Conservation (phyloP, 2,329 filamentous ascomycete species). For the Stachybotrys elegans region DNA sequence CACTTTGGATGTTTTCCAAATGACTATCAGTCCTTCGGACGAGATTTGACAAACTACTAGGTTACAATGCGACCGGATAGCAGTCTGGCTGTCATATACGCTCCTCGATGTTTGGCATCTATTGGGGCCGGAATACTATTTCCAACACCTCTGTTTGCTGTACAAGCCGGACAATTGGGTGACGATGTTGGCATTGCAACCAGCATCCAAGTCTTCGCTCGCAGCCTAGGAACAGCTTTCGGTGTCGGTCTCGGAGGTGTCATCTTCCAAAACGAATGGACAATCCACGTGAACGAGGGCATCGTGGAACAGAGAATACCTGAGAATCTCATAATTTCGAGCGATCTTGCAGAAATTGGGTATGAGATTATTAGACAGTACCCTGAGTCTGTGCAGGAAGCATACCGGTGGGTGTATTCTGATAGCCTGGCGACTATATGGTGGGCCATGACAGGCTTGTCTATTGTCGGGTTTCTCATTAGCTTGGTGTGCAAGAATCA, state of each 20-base stretch:
- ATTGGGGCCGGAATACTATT: not conserved
- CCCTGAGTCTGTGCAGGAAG: too few species aligned
- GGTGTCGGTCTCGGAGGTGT: not conserved
- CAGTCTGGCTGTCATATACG: not conserved
- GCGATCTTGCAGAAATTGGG: too few species aligned
- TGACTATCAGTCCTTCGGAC: not conserved
- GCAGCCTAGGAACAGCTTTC: not conserved
- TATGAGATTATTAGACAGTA: too few species aligned
- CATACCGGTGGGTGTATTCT: too few species aligned
- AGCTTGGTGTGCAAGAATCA: too few species aligned
- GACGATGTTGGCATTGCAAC: slow-evolving; percentile 1
- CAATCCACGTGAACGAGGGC: not conserved
- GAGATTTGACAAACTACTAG: not conserved
- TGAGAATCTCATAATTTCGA: too few species aligned
- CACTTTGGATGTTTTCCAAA: not conserved
- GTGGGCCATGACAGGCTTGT: too few species aligned
- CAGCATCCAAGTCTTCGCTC: not conserved
- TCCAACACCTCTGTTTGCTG: not conserved
- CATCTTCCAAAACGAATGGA: slow-evolving; percentile 2
- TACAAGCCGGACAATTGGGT: not conserved
- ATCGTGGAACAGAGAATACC: too few species aligned
- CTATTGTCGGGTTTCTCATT: too few species aligned
- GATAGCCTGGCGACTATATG: too few species aligned
- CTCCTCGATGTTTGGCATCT: slow-evolving; percentile 1
- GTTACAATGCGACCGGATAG: not conserved